A percentile compares a stretch with the other conserved stretches of the same genome.
phyloP scores from a whole-genome alignment of 495 filamentous ascomycete species.

The Xylaria longipes region DNA sequence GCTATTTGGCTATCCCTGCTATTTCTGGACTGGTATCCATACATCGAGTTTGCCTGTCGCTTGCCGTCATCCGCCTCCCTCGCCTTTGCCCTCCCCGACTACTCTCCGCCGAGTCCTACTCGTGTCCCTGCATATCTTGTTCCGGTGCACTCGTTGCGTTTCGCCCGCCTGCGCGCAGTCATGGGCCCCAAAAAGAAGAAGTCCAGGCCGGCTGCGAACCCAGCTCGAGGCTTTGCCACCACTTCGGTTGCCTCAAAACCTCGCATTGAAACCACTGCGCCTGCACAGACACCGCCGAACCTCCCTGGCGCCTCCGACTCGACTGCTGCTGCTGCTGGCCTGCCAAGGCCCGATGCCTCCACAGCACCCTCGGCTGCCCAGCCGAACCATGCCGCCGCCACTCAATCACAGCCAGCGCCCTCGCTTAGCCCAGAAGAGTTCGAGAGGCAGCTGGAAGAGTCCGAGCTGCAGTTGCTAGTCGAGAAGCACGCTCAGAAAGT shows the following conservation, averaged over 20 bases:
- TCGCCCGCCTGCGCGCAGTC: conserved; percentile 7
- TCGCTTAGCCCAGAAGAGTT: conserved; percentile 80
- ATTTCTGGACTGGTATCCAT: neutral
- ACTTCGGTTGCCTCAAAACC: conserved; percentile 85
- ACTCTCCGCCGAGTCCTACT: conserved; percentile 5
- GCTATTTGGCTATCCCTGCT: neutral
- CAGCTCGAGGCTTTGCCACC: conserved; percentile 89
- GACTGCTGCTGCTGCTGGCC: neutral
- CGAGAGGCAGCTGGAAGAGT: conserved; percentile 79
- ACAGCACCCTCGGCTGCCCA: conserved; percentile 43
- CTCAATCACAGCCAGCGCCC: conserved; percentile 54
- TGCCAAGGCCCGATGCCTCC: conserved; percentile 35
- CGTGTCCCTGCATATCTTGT: neutral
- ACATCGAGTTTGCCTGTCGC: neutral
- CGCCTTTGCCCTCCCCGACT: neutral
- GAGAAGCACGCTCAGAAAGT: conserved; percentile 79
- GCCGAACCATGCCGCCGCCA: conserved; percentile 38
- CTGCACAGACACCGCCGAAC: conserved; percentile 19
- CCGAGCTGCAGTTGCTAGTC: conserved; percentile 80
- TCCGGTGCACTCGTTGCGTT: neutral
- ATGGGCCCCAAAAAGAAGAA: conserved; percentile 87
- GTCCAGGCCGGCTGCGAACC: conserved; percentile 83
- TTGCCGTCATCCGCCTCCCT: neutral
- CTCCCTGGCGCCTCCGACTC: neutral
- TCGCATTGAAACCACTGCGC: conserved; percentile 47